A percentile compares a stretch with the other conserved stretches of the same genome.
Conservation (phyloP, 805 yeast species). For the Grigorovia transvaalensis region DNA sequence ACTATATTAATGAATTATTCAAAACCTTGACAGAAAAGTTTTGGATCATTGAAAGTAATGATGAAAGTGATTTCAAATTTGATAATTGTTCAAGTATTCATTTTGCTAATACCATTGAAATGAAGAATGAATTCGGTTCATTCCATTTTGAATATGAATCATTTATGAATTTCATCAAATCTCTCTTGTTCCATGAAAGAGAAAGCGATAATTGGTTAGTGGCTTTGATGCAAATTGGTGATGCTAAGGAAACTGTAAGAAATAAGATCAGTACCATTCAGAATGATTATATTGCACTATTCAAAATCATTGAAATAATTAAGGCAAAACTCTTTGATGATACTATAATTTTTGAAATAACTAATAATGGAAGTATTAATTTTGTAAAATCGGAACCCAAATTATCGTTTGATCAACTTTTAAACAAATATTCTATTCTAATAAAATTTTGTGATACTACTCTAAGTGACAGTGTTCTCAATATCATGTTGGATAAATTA, state of each 20-base stretch:
- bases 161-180: constrained; percentile 11
- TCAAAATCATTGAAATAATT: constrained; percentile 6
- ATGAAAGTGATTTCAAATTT: constrained; percentile 8
- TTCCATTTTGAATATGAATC: constrained; percentile 12
- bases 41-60: constrained; percentile 14
- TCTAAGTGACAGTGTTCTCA: not conserved
- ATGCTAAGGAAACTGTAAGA: constrained; percentile 15
- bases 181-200: constrained; percentile 10
- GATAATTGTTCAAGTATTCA: not conserved
- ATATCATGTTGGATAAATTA: constrained; percentile 3
- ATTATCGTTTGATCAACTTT: not conserved
- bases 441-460: constrained; percentile 4
- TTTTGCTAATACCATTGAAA: not conserved
- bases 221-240: constrained; percentile 14
- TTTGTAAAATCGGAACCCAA: not conserved
- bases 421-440: constrained; percentile 7
- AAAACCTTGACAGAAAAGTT: constrained; percentile 13
- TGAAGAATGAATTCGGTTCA: constrained; percentile 7
- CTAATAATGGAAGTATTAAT: not conserved
- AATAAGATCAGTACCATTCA: constrained; percentile 8
- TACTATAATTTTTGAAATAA: constrained; percentile 5
- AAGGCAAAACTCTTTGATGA: constrained; percentile 14
- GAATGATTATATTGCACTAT: constrained; percentile 11
- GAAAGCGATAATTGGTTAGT: constrained; percentile 16
- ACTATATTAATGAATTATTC: constrained; percentile 12